Evolutionary conservation across 129 eudicot genomes (phyloP), one percentile per base, ranked within the genome.

Genomic region (Chrysanthemum makinoi): DNA sequence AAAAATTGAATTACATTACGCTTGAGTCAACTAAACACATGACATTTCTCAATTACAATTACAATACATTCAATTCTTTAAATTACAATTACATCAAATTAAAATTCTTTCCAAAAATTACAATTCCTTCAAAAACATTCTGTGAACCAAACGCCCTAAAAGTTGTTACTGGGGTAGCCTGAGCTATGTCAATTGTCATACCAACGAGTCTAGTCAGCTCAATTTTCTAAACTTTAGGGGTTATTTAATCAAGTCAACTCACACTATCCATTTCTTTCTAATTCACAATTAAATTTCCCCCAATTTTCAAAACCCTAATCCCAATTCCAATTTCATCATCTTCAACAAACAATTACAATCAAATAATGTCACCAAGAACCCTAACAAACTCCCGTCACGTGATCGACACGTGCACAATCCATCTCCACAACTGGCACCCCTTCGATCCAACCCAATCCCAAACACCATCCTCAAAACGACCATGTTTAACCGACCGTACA

Each of bases 391-490:
- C 95, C 4, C 81, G 90, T 28, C 89, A 80, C 80, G 61, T 88
- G 65, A 74, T 86, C 2, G 97, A 91, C 28, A 77, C 95, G 18
- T 91, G 91, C 83, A 75, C 89, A 3, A 81, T 76, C 71, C 87
- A 90, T 83, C 91, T 91, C 62, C 88, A 82, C 20, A 80, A 65
- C 77, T 91, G 97, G 97, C 69, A 85, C 55, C 97, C 97, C 15
- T 91, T 39, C 10, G 46, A 39, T 10, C 54, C 78, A 73, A n/a
- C 51, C 15, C 11, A 71, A 26, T 3, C 76, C 46, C 46, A 39
- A 64, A 3, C 72, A 8, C 35, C 79, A 52, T 72, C 87, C 6
- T 18, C 82, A 43, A 81, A 82, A 64, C 87, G 96, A 14, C 95
- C 88, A 7, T 93, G 96, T 82, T 83, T 81, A 44, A 68, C 96